These are phyloP conservation scores for Barnettozyma populi DNA, from an alignment of 805 yeast genomes.

Conservation along the genomic window DNA sequence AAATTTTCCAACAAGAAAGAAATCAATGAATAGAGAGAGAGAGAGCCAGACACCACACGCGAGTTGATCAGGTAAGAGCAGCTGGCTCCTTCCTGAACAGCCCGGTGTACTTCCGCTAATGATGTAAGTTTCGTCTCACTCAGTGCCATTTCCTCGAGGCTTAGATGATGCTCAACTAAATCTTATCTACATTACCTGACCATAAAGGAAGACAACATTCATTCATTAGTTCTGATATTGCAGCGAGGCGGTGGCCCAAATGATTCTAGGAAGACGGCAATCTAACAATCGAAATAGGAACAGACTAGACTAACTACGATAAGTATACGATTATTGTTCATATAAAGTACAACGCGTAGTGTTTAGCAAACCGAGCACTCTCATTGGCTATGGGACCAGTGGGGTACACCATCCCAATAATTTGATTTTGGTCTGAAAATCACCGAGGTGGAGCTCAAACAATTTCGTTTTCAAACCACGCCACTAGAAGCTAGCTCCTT, in stretches of 20 bases:
- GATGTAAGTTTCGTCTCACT: too few relatives aligned
- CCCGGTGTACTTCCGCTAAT: too few relatives aligned
- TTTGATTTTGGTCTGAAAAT: background rate
- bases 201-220: constrained; percentile 15
- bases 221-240: constrained; percentile 1
- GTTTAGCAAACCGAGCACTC: background rate
- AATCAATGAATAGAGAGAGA: too few relatives aligned
- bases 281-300: background rate
- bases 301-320: background rate
- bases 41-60: too few relatives aligned
- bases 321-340: background rate
- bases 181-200: constrained; percentile 31
- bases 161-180: constrained; percentile 1
- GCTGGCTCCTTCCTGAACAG: too few relatives aligned
- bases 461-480: background rate
- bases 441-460: background rate
- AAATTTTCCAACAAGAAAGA: background rate
- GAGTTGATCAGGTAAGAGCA: too few relatives aligned
- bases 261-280: background rate
- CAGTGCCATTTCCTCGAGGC: background rate
- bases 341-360: too few relatives aligned
- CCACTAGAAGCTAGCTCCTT: background rate
- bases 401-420: too few relatives aligned
- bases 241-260: background rate
- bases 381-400: background rate